Evolutionary conservation across 2,329 filamentous ascomycete genomes (phyloP).

Genomic region (Cladophialophora bantiana): DNA sequence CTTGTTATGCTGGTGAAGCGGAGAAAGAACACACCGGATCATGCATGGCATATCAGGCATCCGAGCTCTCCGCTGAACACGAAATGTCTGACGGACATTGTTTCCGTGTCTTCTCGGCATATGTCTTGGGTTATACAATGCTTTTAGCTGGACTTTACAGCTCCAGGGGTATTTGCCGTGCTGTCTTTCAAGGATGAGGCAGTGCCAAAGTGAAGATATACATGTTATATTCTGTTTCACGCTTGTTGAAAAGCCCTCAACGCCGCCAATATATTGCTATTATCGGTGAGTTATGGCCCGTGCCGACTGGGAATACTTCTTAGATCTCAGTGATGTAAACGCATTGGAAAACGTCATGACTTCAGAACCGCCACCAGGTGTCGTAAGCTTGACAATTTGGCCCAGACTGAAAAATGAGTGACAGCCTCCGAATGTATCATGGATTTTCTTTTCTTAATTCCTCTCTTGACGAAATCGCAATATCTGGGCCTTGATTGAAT

Average conservation of each 20-base stretch:
- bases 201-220: neutral
- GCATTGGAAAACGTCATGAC: conserved; percentile 18
- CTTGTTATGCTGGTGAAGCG: neutral
- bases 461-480: neutral
- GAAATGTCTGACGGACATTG: neutral
- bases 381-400: neutral
- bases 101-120: neutral
- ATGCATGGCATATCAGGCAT: neutral
- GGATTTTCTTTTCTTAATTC: neutral
- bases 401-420: conserved; percentile 9
- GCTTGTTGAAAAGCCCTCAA: neutral
- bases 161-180: neutral
- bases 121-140: neutral
- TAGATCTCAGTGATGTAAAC: conserved; percentile 16
- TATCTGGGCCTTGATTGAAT: conserved; percentile 4
- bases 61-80: neutral
- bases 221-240: neutral
- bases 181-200: neutral
- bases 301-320: neutral
- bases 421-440: neutral
- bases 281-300: neutral
- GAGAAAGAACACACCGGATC: neutral
- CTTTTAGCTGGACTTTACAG: neutral
- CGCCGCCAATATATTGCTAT: neutral
- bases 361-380: neutral